Evolutionary conservation across 257 asterid species (phyloP).

Genomic region (Plantago ovata): DNA sequence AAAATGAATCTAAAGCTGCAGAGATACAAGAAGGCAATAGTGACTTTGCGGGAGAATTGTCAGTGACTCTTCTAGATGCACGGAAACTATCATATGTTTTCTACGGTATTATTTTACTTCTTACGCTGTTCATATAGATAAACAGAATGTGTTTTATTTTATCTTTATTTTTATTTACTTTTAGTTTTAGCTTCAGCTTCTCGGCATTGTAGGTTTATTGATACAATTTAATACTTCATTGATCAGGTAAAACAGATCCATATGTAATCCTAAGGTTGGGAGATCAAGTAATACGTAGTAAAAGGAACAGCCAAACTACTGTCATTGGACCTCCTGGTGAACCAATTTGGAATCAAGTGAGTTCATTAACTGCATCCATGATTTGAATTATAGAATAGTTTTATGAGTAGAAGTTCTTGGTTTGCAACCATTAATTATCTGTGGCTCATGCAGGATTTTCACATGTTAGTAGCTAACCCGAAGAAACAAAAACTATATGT

Average conservation of each 20-base stretch:
- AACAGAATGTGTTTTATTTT: background rate
- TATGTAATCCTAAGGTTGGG: constrained; percentile 78
- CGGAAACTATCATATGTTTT: constrained; percentile 72
- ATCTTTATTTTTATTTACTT: background rate
- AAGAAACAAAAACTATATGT: constrained; percentile 60
- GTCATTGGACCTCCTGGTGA: constrained; percentile 97
- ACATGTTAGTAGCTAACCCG: constrained; percentile 84
- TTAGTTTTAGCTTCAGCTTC: background rate
- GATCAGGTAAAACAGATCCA: constrained; percentile 96
- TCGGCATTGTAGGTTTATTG: constrained; percentile 1
- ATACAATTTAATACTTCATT: constrained; percentile 11
- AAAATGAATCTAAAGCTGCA: constrained; percentile 30
- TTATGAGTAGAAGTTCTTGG: constrained; percentile 15
- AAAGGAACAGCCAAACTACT: constrained; percentile 91
- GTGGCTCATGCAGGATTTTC: constrained; percentile 63
- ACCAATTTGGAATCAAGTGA: constrained; percentile 99
- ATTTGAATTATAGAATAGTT: background rate
- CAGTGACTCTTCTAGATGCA: constrained; percentile 94
- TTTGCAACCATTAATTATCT: constrained; percentile 17
- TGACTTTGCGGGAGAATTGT: constrained; percentile 84
- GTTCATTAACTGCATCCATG: constrained; percentile 12
- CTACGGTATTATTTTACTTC: constrained; percentile 56
- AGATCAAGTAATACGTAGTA: constrained; percentile 90
- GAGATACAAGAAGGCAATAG: constrained; percentile 81
- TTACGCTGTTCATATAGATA: constrained; percentile 4